A percentile compares a stretch with the other conserved stretches of the same genome.
These are phyloP conservation scores for Triticum turgidum DNA, from an alignment of 176 grass and related monocot genomes.

Conservation along the genomic window DNA sequence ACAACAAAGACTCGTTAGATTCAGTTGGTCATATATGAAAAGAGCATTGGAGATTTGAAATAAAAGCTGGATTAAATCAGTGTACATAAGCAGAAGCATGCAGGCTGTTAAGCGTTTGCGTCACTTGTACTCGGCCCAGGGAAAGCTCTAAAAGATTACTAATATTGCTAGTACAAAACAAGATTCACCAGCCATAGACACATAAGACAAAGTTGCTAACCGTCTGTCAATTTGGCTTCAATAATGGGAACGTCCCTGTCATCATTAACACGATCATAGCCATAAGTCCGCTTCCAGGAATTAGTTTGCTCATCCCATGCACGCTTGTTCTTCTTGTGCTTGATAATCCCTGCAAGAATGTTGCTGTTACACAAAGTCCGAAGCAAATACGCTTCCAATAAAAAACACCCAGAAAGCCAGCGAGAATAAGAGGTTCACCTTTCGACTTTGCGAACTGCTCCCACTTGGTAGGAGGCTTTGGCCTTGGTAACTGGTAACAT, in stretches of 20 bases:
- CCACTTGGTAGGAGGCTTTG: conserved; percentile 90
- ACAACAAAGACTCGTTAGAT: too few species aligned
- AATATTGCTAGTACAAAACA: too few species aligned
- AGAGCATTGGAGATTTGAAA: too few species aligned
- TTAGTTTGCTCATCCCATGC: conserved; percentile 79
- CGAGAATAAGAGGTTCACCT: conserved; percentile 33
- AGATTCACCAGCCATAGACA: background rate
- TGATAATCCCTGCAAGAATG: conserved; percentile 59
- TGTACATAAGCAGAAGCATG: too few species aligned
- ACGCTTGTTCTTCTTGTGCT: conserved; percentile 82
- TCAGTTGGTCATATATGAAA: too few species aligned
- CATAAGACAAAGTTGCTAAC: conserved; percentile 39
- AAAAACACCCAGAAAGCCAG: background rate
- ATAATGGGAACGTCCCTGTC: conserved; percentile 82
- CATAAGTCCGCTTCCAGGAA: conserved; percentile 81
- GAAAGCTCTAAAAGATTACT: too few species aligned
- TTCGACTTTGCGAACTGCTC: conserved; percentile 82
- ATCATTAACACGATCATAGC: conserved; percentile 93
- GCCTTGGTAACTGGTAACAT: conserved; percentile 64
- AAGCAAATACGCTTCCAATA: background rate
- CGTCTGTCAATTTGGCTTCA: conserved; percentile 73
- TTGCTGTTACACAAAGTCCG: background rate
- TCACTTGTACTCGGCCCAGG: too few species aligned
- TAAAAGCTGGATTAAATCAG: too few species aligned
- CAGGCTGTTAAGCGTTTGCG: too few species aligned